Evolutionary conservation across 164 flowering plant genomes (phyloP).

Genomic region (Houttuynia cordata): DNA sequence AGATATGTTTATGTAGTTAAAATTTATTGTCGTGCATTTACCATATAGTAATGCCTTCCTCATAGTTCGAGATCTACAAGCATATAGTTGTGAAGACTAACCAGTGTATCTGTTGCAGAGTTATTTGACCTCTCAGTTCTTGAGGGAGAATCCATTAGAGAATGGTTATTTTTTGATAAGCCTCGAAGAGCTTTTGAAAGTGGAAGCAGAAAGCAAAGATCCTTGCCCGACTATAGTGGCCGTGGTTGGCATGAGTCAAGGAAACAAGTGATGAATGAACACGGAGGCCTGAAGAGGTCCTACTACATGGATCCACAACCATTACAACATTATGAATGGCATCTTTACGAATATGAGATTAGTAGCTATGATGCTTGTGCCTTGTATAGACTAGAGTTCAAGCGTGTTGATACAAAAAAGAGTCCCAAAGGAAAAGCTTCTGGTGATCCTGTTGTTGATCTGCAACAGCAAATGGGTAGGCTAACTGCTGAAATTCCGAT

Average conservation of each 20-base stretch:
- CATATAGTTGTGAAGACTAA: not conserved
- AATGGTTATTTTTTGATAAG: slow-evolving; percentile 98
- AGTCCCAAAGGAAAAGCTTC: slow-evolving; percentile 53
- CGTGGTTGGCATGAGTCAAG: slow-evolving; percentile 99
- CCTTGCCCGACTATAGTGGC: slow-evolving; percentile 92
- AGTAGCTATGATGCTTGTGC: slow-evolving; percentile 81
- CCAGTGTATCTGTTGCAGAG: slow-evolving; percentile 41
- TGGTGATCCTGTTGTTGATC: slow-evolving; percentile 72
- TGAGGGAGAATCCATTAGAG: slow-evolving; percentile 86
- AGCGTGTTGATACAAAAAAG: slow-evolving; percentile 83
- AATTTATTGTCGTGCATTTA: no score
- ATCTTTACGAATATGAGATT: slow-evolving; percentile 94
- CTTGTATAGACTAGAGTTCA: slow-evolving; percentile 76
- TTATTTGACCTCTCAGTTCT: slow-evolving; percentile 79
- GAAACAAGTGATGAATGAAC: slow-evolving; percentile 90
- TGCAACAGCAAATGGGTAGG: slow-evolving; percentile 92
- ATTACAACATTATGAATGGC: slow-evolving; percentile 68
- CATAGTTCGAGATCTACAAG: no score
- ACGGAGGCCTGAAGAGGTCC: slow-evolving; percentile 85
- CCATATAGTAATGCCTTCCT: no score
- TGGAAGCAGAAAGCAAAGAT: slow-evolving; percentile 94
- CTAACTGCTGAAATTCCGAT: slow-evolving; percentile 69
- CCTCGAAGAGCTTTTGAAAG: slow-evolving; percentile 98
- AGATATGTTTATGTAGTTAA: no score
- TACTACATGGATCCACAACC: slow-evolving; percentile 99